These are phyloP conservation scores for Gomphus bonarii DNA, from an alignment of 1,284 basidiomycete species.

Conservation along the genomic window DNA sequence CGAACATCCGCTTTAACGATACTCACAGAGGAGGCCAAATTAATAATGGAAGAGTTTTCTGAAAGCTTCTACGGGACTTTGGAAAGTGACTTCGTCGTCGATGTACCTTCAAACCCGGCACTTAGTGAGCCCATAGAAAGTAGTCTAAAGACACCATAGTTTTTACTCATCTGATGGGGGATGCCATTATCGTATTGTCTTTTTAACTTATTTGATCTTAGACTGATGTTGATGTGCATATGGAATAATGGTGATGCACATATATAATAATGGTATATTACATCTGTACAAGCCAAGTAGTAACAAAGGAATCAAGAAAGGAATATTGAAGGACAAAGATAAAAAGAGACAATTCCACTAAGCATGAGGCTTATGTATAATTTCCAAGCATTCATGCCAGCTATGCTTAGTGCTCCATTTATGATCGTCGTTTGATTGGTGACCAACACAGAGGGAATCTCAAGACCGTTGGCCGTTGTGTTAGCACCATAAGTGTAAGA, in stretches of 20 bases:
- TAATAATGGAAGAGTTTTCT: constrained; percentile 10
- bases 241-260: not conserved
- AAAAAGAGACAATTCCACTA: not conserved
- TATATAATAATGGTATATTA: not conserved
- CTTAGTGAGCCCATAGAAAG: not conserved
- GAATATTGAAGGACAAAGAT: not conserved
- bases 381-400: constrained; percentile 2
- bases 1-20: constrained; percentile 38
- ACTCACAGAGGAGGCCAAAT: constrained; percentile 25
- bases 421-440: constrained; percentile 6
- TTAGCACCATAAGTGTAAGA: constrained; percentile 56
- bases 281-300: not conserved
- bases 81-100: constrained; percentile 1
- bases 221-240: too few species aligned
- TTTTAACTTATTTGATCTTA: not conserved
- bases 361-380: not conserved
- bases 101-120: not conserved
- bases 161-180: not conserved
- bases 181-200: not conserved
- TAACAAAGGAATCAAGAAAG: not conserved
- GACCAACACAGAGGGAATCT: constrained; percentile 1
- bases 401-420: not conserved
- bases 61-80: constrained; percentile 6
- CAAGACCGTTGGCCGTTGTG: constrained; percentile 24
- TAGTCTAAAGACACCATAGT: not conserved